phyloP scores from a whole-genome alignment of 2,329 filamentous ascomycete species.

The Pseudogymnoascus sp. region DNA sequence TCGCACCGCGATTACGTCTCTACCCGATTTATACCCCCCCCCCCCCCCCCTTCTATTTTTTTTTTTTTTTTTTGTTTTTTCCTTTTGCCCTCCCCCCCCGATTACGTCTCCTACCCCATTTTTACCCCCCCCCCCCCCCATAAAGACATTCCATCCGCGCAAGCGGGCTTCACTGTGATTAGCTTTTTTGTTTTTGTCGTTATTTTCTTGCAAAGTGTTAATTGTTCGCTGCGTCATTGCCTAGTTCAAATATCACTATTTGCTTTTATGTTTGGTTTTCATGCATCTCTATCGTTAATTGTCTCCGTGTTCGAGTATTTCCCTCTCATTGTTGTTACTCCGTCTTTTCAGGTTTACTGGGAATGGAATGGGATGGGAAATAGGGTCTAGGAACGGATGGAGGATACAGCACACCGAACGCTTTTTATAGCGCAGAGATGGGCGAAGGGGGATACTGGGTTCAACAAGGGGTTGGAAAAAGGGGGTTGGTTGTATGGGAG shows the following conservation, averaged over 20 bases:
- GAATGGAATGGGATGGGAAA: background rate
- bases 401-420: background rate
- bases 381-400: background rate
- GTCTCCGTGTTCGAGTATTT: background rate
- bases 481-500: background rate
- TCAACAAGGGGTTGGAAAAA: background rate
- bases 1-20: background rate
- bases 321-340: background rate
- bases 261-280: background rate
- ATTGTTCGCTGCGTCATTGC: background rate
- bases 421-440: background rate
- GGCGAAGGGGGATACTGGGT: background rate
- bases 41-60: background rate
- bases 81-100: background rate
- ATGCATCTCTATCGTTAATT: background rate
- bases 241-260: background rate
- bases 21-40: background rate
- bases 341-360: background rate
- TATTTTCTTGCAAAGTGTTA: background rate
- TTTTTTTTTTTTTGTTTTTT: background rate
- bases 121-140: background rate
- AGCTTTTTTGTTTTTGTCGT: background rate
- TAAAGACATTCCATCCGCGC: slow-evolving; percentile 5
- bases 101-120: background rate
- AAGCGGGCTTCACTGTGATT: slow-evolving; percentile 4